Conservation (phyloP, 768 basidiomycete genomes). For the Suillus variegatus region DNA sequence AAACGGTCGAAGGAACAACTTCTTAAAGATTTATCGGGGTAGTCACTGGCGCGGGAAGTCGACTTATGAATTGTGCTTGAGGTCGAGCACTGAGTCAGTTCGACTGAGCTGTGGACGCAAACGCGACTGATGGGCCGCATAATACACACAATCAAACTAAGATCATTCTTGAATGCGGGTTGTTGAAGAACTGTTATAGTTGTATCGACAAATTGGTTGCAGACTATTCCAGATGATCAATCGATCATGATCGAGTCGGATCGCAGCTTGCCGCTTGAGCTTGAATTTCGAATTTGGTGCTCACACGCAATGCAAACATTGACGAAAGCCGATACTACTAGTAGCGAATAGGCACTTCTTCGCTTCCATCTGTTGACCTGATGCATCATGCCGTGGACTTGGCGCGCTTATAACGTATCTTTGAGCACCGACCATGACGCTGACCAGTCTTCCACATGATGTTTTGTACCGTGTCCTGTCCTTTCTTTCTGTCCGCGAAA, state of each 20-base stretch:
- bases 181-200: no score
- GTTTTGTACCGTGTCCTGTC: background rate
- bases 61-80: no score
- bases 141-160: no score
- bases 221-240: no score
- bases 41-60: no score
- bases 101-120: background rate
- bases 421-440: background rate
- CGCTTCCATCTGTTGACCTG: background rate
- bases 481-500: conserved; percentile 5
- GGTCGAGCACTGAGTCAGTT: no score
- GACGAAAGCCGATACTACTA: background rate
- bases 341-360: conserved; percentile 1
- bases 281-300: background rate
- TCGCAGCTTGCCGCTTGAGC: background rate
- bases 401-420: background rate
- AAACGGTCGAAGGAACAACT: no score
- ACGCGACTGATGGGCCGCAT: no score
- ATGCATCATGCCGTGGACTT: background rate
- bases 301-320: background rate
- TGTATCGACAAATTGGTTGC: no score
- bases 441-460: conserved; percentile 2
- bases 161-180: no score
- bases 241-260: no score
- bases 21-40: no score